phyloP scores from a whole-genome alignment of 495 filamentous ascomycete genomes.

The Massariosphaeria phaeospora region DNA sequence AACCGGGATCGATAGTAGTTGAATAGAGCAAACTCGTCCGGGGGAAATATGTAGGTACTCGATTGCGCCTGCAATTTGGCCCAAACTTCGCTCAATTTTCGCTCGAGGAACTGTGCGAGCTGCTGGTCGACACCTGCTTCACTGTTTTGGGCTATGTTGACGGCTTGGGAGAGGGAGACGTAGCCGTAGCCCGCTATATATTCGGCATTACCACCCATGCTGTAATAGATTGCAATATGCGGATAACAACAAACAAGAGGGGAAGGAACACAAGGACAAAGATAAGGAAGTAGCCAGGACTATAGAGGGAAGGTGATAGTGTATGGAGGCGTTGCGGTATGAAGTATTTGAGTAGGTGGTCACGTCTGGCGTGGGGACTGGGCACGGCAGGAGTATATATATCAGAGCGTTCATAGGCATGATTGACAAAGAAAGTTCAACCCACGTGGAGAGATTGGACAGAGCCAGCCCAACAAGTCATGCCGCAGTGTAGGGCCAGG shows the following conservation, averaged over 20 bases:
- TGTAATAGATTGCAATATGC: conserved; percentile 15
- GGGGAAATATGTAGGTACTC: conserved; percentile 59
- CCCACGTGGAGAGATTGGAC: conserved; percentile 33
- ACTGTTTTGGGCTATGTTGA: conserved; percentile 65
- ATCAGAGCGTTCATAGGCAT: conserved; percentile 25
- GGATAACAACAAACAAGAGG: conserved; percentile 16
- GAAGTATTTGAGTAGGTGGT: conserved; percentile 3
- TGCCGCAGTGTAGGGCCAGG: conserved; percentile 29
- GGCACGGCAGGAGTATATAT: conserved; percentile 16
- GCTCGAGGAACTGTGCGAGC: conserved; percentile 52
- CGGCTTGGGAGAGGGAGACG: conserved; percentile 48
- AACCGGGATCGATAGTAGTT: conserved; percentile 66
- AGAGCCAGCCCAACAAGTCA: conserved; percentile 26
- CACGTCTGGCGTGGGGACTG: conserved; percentile 7
- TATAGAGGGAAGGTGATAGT: not conserved
- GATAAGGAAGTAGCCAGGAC: not conserved
- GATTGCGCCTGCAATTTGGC: conserved; percentile 53
- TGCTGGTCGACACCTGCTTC: conserved; percentile 51
- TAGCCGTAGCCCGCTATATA: conserved; percentile 37
- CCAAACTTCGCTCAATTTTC: conserved; percentile 58
- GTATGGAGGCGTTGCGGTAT: not conserved
- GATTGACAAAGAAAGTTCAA: conserved; percentile 27
- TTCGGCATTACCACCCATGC: conserved; percentile 37
- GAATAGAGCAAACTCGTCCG: conserved; percentile 72
- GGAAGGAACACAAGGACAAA: conserved; percentile 1